Evolutionary conservation across 108 stramenopile genomes (phyloP).

Genomic region (Stephanodiscus triporus): DNA sequence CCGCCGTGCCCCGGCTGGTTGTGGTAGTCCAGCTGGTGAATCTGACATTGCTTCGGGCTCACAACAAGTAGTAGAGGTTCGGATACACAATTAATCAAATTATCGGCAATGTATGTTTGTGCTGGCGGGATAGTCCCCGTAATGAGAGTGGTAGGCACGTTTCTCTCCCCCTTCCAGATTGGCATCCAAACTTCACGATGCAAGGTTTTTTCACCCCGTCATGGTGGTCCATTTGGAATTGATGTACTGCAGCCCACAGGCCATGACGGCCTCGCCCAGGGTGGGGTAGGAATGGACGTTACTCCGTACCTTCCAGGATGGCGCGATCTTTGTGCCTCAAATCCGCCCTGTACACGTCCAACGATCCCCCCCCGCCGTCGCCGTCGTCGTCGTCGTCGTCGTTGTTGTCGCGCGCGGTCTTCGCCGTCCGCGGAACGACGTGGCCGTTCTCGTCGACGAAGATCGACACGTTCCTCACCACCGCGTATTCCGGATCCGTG

Average conservation of each 20-base stretch:
- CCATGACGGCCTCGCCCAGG: conserved; percentile 84
- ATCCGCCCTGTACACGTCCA: conserved; percentile 65
- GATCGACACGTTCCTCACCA: conserved; percentile 63
- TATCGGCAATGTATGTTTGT: no score
- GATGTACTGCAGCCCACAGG: conserved; percentile 83
- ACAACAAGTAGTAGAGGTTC: no score
- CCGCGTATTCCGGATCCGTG: conserved; percentile 95
- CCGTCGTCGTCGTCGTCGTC: conserved; percentile 1
- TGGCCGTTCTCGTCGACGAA: conserved; percentile 64
- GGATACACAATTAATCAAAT: no score
- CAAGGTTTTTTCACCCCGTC: not conserved
- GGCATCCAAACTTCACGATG: no score
- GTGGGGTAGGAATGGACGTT: conserved; percentile 97
- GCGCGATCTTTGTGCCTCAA: conserved; percentile 94
- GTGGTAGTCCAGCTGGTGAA: no score
- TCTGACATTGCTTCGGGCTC: no score
- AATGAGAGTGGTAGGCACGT: no score
- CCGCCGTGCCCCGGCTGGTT: no score
- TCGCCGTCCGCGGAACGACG: conserved; percentile 18
- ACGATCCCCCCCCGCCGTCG: conserved; percentile 5
- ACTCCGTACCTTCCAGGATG: conserved; percentile 80
- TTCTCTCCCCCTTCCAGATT: no score
- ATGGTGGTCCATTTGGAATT: conserved; percentile 63
- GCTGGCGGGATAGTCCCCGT: no score
- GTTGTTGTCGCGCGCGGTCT: not conserved